Conservation (phyloP, 2,329 filamentous ascomycete genomes). For the Fusarium beomiforme region DNA sequence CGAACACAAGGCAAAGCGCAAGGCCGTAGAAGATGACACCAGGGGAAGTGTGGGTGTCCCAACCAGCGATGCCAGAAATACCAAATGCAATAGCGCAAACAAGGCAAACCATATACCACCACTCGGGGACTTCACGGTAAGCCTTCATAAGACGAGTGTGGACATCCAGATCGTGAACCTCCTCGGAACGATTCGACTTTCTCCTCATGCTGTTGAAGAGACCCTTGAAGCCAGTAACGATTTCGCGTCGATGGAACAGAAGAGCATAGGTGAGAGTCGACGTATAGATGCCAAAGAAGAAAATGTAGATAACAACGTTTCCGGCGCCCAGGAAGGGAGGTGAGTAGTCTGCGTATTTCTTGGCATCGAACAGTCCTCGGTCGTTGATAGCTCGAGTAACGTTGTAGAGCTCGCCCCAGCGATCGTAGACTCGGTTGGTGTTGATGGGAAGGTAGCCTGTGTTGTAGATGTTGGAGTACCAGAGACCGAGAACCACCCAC, state of each 20-base stretch:
- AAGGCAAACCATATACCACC: constrained; percentile 62
- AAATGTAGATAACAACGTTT: constrained; percentile 62
- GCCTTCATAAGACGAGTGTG: constrained; percentile 60
- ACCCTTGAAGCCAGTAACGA: constrained; percentile 59
- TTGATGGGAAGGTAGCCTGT: constrained; percentile 65
- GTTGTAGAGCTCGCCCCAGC: constrained; percentile 59
- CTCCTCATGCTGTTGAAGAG: constrained; percentile 57
- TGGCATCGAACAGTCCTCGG: constrained; percentile 55
- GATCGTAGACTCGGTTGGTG: constrained; percentile 62
- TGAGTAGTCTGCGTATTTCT: constrained; percentile 61
- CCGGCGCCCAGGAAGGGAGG: constrained; percentile 62
- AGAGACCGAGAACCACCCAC: constrained; percentile 65
- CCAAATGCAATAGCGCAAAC: constrained; percentile 57
- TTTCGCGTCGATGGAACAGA: constrained; percentile 63
- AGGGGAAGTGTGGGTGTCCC: constrained; percentile 61
- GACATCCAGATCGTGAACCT: constrained; percentile 55
- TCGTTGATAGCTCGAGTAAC: constrained; percentile 55
- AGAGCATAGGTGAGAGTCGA: constrained; percentile 61
- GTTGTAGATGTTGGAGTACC: constrained; percentile 68
- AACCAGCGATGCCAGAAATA: constrained; percentile 57
- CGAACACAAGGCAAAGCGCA: constrained; percentile 59
- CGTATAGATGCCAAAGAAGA: constrained; percentile 65
- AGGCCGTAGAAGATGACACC: constrained; percentile 63
- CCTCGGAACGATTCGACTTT: constrained; percentile 50
- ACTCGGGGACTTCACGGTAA: constrained; percentile 62